A percentile compares a stretch with the other conserved stretches of the same genome.
These are phyloP conservation scores for Nigrospora sphaerica DNA, from an alignment of 2,329 filamentous ascomycete species.

Conservation along the genomic window DNA sequence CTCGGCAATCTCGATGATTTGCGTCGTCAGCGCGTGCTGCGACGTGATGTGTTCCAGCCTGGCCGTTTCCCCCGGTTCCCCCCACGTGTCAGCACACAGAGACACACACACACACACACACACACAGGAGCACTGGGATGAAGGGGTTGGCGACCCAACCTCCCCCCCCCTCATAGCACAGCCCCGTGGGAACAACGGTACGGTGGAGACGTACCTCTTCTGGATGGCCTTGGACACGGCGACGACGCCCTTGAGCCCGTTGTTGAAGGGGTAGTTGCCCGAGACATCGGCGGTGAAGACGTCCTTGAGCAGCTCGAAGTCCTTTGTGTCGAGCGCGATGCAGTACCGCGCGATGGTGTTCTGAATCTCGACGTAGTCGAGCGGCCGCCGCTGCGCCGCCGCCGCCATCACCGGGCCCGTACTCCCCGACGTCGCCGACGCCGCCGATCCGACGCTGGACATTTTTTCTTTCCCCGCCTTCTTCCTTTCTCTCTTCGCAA, in stretches of 20 bases:
- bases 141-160: too few species aligned
- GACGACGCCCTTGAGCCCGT: slow-evolving; percentile 2
- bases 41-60: slow-evolving; percentile 4
- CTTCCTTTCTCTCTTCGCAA: too few species aligned
- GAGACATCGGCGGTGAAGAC: slow-evolving; percentile 4
- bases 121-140: too few species aligned
- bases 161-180: too few species aligned
- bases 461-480: too few species aligned
- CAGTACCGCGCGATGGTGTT: slow-evolving; percentile 6
- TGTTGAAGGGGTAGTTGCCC: slow-evolving; percentile 5
- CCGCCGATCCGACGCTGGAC: too few species aligned
- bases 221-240: neutral
- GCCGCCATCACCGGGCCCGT: too few species aligned
- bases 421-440: too few species aligned
- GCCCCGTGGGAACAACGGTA: too few species aligned
- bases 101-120: too few species aligned
- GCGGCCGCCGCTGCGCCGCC: neutral
- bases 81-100: too few species aligned
- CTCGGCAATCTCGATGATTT: slow-evolving; percentile 3
- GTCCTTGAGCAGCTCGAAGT: slow-evolving; percentile 4
- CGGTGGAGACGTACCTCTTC: neutral
- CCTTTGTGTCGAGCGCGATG: slow-evolving; percentile 6
- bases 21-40: slow-evolving; percentile 7
- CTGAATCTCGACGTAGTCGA: slow-evolving; percentile 5
- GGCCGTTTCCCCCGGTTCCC: neutral